phyloP scores from a whole-genome alignment of 164 flowering plant species.

The Echeveria elegans region DNA sequence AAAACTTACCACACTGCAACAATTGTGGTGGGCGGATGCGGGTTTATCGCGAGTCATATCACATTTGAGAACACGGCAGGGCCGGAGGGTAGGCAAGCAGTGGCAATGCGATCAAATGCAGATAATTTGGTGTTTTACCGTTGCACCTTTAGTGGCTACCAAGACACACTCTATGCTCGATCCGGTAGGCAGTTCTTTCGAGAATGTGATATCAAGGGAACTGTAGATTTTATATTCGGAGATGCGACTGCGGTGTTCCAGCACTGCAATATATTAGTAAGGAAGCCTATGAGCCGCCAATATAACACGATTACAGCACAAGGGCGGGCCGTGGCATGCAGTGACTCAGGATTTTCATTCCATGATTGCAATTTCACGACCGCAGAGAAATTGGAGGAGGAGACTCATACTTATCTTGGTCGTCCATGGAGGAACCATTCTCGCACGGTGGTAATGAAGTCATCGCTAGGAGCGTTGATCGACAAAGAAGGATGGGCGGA shows the following conservation, averaged over 20 bases:
- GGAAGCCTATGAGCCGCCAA: not conserved
- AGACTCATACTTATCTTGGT: not conserved
- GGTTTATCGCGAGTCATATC: not conserved
- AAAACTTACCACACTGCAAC: not conserved
- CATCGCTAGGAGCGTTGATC: not conserved
- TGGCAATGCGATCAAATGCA: not conserved
- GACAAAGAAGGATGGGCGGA: not conserved
- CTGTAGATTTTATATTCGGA: not conserved
- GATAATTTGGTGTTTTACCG: not conserved
- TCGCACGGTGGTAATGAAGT: not conserved
- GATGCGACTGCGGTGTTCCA: not conserved
- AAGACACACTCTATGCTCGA: not conserved
- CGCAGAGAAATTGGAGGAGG: not conserved
- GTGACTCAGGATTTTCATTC: not conserved
- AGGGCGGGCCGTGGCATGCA: not conserved
- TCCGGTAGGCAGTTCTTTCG: not conserved
- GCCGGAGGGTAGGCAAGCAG: not conserved
- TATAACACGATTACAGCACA: not conserved
- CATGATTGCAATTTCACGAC: not conserved
- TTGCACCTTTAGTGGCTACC: not conserved
- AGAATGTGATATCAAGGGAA: not conserved
- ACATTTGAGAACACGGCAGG: constrained; percentile 3
- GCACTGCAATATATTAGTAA: not conserved
- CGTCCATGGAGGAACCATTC: not conserved
- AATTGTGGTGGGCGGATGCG: not conserved